Conservation (phyloP, 768 basidiomycete species). For the Pleurotus cornucopiae region DNA sequence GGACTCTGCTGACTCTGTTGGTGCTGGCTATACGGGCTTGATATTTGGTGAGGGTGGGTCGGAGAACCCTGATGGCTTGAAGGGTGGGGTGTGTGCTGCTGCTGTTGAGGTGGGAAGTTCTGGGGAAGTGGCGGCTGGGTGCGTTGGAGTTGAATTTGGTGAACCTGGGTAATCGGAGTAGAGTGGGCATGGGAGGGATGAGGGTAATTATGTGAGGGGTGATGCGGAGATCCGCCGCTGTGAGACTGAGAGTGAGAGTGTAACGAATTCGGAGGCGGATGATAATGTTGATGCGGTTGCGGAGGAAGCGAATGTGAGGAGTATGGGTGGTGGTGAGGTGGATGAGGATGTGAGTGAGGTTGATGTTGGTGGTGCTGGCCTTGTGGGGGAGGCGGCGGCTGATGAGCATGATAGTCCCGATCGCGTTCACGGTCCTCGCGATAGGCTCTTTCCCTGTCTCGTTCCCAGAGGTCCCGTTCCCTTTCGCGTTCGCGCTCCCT, state of each 20-base stretch:
- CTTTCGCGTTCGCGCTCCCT: slow-evolving; percentile 11
- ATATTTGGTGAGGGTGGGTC: slow-evolving; percentile 1
- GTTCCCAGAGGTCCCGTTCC: slow-evolving; percentile 19
- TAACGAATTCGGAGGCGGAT: background rate
- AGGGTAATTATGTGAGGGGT: background rate
- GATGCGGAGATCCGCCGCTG: background rate
- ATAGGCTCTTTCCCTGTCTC: background rate
- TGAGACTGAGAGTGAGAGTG: background rate
- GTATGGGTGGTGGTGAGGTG: slow-evolving; percentile 3
- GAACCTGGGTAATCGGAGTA: background rate
- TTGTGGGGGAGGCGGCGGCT: background rate
- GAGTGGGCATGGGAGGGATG: slow-evolving; percentile 2
- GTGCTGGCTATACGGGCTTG: slow-evolving; percentile 10
- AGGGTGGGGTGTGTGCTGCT: background rate
- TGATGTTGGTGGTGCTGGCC: slow-evolving; percentile 15
- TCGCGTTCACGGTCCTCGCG: slow-evolving; percentile 1
- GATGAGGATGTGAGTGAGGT: background rate
- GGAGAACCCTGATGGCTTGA: background rate
- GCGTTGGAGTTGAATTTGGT: background rate
- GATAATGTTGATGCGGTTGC: background rate
- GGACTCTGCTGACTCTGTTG: slow-evolving; percentile 9
- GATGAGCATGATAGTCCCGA: background rate
- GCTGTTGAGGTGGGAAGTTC: background rate
- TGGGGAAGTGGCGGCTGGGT: background rate
- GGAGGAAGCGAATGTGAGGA: background rate